These are phyloP conservation scores for Scopulariopsis brevicaulis DNA, from an alignment of 2,329 filamentous ascomycete species.

Conservation along the genomic window DNA sequence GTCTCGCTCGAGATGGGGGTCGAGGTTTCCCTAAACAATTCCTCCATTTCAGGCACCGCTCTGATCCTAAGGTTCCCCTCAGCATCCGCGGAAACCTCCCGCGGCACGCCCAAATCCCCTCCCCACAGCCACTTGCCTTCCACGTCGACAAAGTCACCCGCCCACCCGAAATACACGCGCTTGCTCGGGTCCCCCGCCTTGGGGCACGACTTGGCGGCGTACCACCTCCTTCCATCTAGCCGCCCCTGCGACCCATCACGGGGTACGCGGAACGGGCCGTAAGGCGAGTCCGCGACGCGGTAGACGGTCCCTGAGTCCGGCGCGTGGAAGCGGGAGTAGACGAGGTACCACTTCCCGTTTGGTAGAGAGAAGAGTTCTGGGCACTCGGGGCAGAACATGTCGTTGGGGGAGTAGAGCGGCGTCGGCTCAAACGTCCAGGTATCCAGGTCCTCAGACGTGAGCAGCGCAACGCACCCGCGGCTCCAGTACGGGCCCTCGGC, in stretches of 20 bases:
- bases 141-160: slow-evolving; percentile 18
- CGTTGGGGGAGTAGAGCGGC: slow-evolving; percentile 20
- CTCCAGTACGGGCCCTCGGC: slow-evolving; percentile 18
- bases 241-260: slow-evolving; percentile 20
- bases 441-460: slow-evolving; percentile 20
- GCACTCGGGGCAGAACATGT: slow-evolving; percentile 23
- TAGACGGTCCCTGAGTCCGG: slow-evolving; percentile 23
- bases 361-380: slow-evolving; percentile 21
- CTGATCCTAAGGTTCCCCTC: slow-evolving; percentile 15
- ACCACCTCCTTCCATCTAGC: slow-evolving; percentile 22
- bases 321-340: slow-evolving; percentile 20
- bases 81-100: slow-evolving; percentile 16
- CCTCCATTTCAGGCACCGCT: slow-evolving; percentile 10
- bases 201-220: slow-evolving; percentile 22
- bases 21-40: slow-evolving; percentile 2
- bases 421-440: slow-evolving; percentile 17
- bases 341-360: slow-evolving; percentile 22
- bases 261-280: slow-evolving; percentile 21
- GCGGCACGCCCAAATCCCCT: slow-evolving; percentile 19
- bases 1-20: slow-evolving; percentile 3
- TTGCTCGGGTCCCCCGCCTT: slow-evolving; percentile 14
- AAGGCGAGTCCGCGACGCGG: slow-evolving; percentile 19
- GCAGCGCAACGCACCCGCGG: slow-evolving; percentile 22
- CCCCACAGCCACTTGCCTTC: slow-evolving; percentile 24
- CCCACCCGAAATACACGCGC: slow-evolving; percentile 22